phyloP scores from a whole-genome alignment of 345 rosid genomes.

The Rubroshorea leprosula region DNA sequence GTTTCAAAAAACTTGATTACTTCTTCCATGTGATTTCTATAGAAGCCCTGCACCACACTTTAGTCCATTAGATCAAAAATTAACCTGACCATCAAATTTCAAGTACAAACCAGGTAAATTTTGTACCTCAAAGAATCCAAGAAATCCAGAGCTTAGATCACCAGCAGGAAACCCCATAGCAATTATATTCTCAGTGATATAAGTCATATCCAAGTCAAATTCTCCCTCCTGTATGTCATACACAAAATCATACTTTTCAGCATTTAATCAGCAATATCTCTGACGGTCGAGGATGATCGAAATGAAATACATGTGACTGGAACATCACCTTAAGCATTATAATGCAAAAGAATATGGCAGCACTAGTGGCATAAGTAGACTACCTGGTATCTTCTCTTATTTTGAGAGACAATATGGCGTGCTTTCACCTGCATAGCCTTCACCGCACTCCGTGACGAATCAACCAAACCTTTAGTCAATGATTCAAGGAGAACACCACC shows the following conservation, averaged over 20 bases:
- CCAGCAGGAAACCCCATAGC: slow-evolving; percentile 99
- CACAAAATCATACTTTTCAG: slow-evolving; percentile 12
- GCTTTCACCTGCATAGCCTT: slow-evolving; percentile 96
- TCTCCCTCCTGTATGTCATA: slow-evolving; percentile 67
- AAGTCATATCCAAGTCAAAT: slow-evolving; percentile 65
- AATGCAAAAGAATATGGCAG: not conserved
- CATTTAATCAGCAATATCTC: not conserved
- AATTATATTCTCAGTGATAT: slow-evolving; percentile 80
- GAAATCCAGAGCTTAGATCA: slow-evolving; percentile 84
- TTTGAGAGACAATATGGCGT: slow-evolving; percentile 89
- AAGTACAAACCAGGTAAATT: slow-evolving; percentile 1
- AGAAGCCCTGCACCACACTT: slow-evolving; percentile 64
- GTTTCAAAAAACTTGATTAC: slow-evolving; percentile 88
- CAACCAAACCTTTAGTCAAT: slow-evolving; percentile 69
- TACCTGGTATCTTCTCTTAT: slow-evolving; percentile 95
- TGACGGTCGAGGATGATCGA: not conserved
- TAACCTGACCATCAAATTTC: slow-evolving; percentile 8
- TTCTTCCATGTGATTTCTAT: slow-evolving; percentile 93
- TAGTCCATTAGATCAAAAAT: slow-evolving; percentile 9
- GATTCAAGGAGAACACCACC: slow-evolving; percentile 60
- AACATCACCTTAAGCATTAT: not conserved
- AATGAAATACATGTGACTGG: not conserved
- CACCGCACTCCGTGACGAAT: slow-evolving; percentile 80
- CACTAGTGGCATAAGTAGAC: not conserved
- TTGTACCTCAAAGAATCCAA: slow-evolving; percentile 80